Base-by-base conservation (phyloP, 177 flowering plant species). In the Vitis hybrid region DNA sequence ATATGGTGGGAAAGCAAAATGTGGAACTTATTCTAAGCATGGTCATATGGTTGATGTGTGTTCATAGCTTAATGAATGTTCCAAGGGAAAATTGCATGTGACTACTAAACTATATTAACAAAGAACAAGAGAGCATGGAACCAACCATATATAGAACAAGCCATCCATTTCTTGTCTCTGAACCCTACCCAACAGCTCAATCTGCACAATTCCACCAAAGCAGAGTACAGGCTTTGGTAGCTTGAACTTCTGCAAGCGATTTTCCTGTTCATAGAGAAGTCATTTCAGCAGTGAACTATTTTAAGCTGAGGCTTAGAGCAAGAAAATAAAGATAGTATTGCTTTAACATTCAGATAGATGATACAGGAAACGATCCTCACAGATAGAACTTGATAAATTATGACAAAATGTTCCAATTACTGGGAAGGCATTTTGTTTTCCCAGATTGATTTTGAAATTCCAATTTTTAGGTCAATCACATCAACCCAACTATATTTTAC, bases 141-240 rank as follows among this genome's bases (percentile, higher is more conserved):
- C 88, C 59, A 2, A 86, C 92, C 92, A 90, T 78, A 89, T 81
- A 52, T 94, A 93, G 74, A 61, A 91, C 26, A 88, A 75, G 29
- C 78, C 82, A 73, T 93, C 96, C 81, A 84, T 78, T 66, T 88
- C 89, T 75, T 89, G 88, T 72, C 73, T 84, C 83, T 89, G 97
- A 61, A 88, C 83, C 72, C 94, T 84, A 14, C 94, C 98, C 76
- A 87, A 61, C 31, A 93, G 79, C 80, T 93, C 96, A 73, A 93
- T 74, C 80, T 79, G 89, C 82, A 91, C 66, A 67, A 84, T 70
- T 56, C 96, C 93, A 65, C 94, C 96, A 62, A 91, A 77, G 73
- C 93, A 90, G 22, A 90, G 80, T 55, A 84, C 86, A 68, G 97
- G 96, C 64, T 87, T 77, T 49, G 96, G 92, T 63, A 93, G 84